A percentile compares a stretch with the other conserved stretches of the same genome.
phyloP scores from a whole-genome alignment of 192 early-diverging fungal genomes.

The Rhizophagus prolifer region DNA sequence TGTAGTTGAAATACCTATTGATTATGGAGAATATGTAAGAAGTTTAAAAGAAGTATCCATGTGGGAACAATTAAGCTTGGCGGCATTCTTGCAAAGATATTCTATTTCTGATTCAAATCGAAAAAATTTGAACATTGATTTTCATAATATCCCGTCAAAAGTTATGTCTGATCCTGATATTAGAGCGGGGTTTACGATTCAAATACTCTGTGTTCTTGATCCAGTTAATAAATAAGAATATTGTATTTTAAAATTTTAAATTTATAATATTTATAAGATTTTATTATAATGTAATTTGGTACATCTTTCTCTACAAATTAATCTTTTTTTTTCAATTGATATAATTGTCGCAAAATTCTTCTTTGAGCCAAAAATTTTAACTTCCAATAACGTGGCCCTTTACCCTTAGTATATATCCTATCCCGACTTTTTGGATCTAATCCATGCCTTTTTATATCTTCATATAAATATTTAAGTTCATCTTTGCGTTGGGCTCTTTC shows the following conservation, averaged over 20 bases:
- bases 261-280: too few relatives aligned
- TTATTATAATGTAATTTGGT: too few relatives aligned
- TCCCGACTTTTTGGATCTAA: neutral
- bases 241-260: too few relatives aligned
- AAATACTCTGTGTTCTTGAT: constrained; percentile 22
- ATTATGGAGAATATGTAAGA: constrained; percentile 45
- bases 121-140: constrained; percentile 1
- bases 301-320: neutral
- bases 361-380: neutral
- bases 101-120: constrained; percentile 20
- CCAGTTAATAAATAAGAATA: neutral
- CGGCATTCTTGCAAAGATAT: constrained; percentile 45
- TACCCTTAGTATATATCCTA: neutral
- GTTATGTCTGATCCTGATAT: constrained; percentile 28
- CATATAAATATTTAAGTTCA: neutral
- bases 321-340: neutral
- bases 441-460: neutral
- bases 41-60: constrained; percentile 40
- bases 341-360: constrained; percentile 6
- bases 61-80: constrained; percentile 52
- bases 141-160: neutral
- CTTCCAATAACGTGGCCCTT: constrained; percentile 10
- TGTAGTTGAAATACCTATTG: constrained; percentile 47
- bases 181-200: constrained; percentile 29
- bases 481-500: neutral